Conservation (phyloP, 2,329 filamentous ascomycete genomes). For the Sporothrix curviconia region DNA sequence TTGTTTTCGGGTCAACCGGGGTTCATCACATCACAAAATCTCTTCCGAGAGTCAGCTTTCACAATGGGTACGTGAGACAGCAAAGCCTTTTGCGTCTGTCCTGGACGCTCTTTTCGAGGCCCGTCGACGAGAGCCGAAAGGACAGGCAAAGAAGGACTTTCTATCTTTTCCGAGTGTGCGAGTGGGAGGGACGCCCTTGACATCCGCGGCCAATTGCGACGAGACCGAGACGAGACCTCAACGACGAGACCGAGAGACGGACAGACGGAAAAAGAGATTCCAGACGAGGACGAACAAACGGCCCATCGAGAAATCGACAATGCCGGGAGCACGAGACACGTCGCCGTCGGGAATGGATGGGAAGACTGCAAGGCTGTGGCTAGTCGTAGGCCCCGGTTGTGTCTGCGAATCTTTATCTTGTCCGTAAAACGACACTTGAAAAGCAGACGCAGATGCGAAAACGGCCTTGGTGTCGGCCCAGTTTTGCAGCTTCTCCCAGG, state of each 20-base stretch:
- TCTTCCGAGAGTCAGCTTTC: conserved; percentile 35
- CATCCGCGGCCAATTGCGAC: not conserved
- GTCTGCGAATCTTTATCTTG: too few relatives aligned
- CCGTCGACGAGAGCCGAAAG: not conserved
- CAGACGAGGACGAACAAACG: not conserved
- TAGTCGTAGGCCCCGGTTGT: not conserved
- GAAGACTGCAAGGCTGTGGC: not conserved
- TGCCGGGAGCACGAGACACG: too few relatives aligned
- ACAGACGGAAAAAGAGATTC: too few relatives aligned
- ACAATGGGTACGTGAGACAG: conserved; percentile 55
- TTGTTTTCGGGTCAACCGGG: conserved; percentile 13
- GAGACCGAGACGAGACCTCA: not conserved
- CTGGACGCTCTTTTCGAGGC: not conserved
- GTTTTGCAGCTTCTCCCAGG: not conserved
- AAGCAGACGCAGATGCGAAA: not conserved
- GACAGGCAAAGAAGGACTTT: not conserved
- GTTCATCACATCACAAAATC: conserved; percentile 11
- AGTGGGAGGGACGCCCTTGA: conserved; percentile 18
- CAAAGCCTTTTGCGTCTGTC: not conserved
- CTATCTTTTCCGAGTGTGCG: conserved; percentile 20
- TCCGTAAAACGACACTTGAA: not conserved
- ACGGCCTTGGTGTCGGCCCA: too few relatives aligned
- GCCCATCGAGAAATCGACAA: conserved; percentile 1
- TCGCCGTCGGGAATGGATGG: not conserved
- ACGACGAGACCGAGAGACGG: not conserved